A percentile compares a stretch with the other conserved stretches of the same genome.
Conservation (phyloP, 2,329 filamentous ascomycete genomes). For the Epichloe scottii region DNA sequence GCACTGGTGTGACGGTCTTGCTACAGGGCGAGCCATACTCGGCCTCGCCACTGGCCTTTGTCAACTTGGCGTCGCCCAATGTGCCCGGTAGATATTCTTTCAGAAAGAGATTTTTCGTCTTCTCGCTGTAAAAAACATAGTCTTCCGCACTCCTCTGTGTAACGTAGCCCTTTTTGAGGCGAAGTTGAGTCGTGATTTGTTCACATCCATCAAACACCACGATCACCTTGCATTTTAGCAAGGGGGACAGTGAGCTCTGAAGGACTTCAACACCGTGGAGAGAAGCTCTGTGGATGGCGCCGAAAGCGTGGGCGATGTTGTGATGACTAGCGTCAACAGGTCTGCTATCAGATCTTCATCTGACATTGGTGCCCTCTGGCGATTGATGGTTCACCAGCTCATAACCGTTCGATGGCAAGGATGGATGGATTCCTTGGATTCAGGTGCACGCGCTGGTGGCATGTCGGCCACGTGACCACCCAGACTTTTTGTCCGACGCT, state of each 20-base stretch:
- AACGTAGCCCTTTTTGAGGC: conserved; percentile 41
- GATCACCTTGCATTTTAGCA: conserved; percentile 32
- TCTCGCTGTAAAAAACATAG: conserved; percentile 33
- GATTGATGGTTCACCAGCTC: neutral
- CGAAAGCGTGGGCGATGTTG: conserved; percentile 43
- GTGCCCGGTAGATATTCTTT: conserved; percentile 5
- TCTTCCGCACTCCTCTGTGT: conserved; percentile 29
- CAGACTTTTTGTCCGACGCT: too few species aligned
- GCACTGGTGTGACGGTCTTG: conserved; percentile 13
- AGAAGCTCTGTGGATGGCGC: conserved; percentile 39
- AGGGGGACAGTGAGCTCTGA: conserved; percentile 27
- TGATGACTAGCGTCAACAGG: conserved; percentile 29
- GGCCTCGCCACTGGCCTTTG: conserved; percentile 20
- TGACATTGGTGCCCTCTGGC: neutral
- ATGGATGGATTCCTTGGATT: too few species aligned
- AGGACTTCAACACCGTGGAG: conserved; percentile 32
- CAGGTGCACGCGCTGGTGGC: too few species aligned
- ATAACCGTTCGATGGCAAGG: too few species aligned
- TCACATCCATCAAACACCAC: conserved; percentile 42
- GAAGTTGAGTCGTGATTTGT: conserved; percentile 27
- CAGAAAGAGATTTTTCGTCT: conserved; percentile 28
- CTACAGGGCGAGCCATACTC: conserved; percentile 34
- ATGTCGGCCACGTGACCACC: too few species aligned
- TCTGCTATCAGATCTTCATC: neutral
- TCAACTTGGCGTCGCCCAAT: neutral